Percentiles rank a stretch among this genome's conserved stretches.
phyloP scores from a whole-genome alignment of 108 stramenopile species.

The Pseudonitzschia multistriata region DNA sequence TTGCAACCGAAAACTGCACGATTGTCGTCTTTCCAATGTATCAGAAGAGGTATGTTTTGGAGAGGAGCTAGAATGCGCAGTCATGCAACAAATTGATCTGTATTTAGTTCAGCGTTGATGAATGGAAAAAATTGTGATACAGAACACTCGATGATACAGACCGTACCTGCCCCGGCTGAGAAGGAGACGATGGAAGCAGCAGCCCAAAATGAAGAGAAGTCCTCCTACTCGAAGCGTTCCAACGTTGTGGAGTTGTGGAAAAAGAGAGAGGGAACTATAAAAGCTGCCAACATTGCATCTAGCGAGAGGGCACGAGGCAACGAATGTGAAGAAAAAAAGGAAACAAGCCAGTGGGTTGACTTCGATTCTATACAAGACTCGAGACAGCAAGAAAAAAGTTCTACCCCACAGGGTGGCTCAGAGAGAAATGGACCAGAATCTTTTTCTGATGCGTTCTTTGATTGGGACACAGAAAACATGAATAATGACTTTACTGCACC shows the following conservation, averaged over 20 bases:
- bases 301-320: not conserved
- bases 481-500: not conserved
- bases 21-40: not conserved
- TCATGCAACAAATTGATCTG: not conserved
- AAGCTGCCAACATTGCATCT: not conserved
- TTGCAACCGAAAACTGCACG: not conserved
- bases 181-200: constrained; percentile 2
- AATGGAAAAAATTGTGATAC: not conserved
- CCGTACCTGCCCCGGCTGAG: not conserved
- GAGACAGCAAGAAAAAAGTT: constrained; percentile 1
- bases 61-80: not conserved
- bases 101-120: not conserved
- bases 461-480: not conserved
- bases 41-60: not conserved
- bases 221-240: constrained; percentile 16
- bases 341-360: not conserved
- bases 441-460: not conserved
- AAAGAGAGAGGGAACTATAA: constrained; percentile 24
- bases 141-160: not conserved
- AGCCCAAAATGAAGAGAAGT: not conserved
- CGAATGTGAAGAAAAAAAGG: constrained; percentile 21
- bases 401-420: not conserved
- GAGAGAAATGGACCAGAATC: constrained; percentile 14
- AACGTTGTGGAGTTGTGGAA: constrained; percentile 42
- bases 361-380: not conserved